Evolutionary conservation across 805 yeast genomes (phyloP), one percentile per base, ranked within the genome.

Genomic region (Nakazawaea ernobii): DNA sequence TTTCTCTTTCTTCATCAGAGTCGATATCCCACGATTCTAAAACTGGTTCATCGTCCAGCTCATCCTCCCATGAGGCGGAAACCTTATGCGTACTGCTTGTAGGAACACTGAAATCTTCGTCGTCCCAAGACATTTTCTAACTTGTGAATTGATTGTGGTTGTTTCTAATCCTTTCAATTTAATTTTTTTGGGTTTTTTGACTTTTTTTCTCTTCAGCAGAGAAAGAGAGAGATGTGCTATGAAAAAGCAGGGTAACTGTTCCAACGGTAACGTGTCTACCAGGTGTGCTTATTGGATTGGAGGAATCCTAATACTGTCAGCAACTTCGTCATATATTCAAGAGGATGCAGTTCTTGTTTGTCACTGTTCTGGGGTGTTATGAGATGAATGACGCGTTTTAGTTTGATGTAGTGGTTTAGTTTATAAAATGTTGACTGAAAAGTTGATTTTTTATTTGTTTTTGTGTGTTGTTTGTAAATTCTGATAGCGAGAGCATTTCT

Each of bases 11-110:
- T 58, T 84, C 94, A 54, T 84, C 95, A 46, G 83, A 76, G 49
- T 81, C 86, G 20, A 74, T 82, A 57, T 92, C 98, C 97, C 97
- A 92, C 10, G 95, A 86, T 52, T 80, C 97, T 43, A 85, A 65
- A 26, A 84, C 74, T n/a, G 86, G 83, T 43, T 86, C 94, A 52
- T 86, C 95, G 42, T 77, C 85, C 49, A 69, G 66, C 53, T 82
- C 91, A 52, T 84, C 94, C 64, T 89, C 95, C 88, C 95, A 87
- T 35, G 87, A 79, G 42, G 79, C 83, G 49, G 81, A 75, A 32
- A 77, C 77, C 15, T 76, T 77, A 42, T 75, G 72, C 43, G 65
- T 75, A 24, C 72, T 59, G 13, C 66, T 60, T 40, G 80, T 66
- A 37, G 89, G 80, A 52, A 84, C 80, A 48, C 82, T 92, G 63